Evolutionary conservation across 1,284 basidiomycete species (phyloP).

Genomic region (Microbotryum intermedium): DNA sequence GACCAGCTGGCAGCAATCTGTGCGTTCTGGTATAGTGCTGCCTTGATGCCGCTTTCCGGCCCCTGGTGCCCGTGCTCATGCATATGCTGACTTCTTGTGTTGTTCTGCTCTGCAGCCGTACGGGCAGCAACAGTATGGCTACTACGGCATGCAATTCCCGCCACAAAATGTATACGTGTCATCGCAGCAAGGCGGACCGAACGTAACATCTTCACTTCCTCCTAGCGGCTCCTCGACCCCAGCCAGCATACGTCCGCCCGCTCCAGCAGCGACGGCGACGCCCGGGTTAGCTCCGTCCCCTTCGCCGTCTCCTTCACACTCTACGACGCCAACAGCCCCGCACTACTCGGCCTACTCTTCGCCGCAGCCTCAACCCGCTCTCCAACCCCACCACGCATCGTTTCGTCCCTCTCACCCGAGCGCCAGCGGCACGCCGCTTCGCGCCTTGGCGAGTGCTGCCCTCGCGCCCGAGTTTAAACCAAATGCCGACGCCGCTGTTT

Average conservation of each 20-base stretch:
- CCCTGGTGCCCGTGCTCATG: too few relatives aligned
- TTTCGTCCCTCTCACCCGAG: conserved; percentile 7
- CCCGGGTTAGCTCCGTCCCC: too few relatives aligned
- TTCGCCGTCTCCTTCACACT: neutral
- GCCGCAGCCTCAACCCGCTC: conserved; percentile 17
- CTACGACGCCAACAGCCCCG: conserved; percentile 5
- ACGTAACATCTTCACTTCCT: neutral
- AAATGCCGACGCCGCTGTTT: conserved; percentile 9
- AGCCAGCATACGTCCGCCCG: too few relatives aligned
- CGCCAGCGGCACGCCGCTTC: conserved; percentile 9
- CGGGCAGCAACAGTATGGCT: neutral
- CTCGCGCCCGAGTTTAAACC: conserved; percentile 23
- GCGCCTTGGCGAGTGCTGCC: conserved; percentile 11
- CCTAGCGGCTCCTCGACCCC: too few relatives aligned
- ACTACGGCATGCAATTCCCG: neutral
- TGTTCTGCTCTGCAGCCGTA: neutral
- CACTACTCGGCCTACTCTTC: conserved; percentile 14
- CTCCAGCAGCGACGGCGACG: too few relatives aligned
- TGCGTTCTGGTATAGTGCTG: too few relatives aligned
- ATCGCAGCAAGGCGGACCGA: neutral
- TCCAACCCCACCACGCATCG: conserved; percentile 2
- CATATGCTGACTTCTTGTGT: neutral
- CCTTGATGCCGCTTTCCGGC: too few relatives aligned
- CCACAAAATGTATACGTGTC: too few relatives aligned
- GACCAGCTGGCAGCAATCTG: too few relatives aligned